A percentile compares a stretch with the other conserved stretches of the same genome.
These are phyloP conservation scores for Exophiala dermatitidis DNA, from an alignment of 2,329 filamentous ascomycete genomes.

Conservation along the genomic window DNA sequence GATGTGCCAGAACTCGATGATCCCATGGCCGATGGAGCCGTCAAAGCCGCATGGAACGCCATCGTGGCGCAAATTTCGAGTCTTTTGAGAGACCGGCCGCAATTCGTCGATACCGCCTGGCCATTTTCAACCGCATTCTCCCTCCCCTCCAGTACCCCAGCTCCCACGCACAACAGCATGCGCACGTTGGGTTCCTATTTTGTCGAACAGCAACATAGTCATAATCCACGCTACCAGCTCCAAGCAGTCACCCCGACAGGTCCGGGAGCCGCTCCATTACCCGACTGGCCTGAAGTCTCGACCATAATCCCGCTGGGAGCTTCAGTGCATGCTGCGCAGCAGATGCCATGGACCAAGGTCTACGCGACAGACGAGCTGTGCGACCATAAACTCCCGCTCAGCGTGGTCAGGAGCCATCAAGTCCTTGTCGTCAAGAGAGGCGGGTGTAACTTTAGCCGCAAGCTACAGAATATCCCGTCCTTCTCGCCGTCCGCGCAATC, in stretches of 20 bases:
- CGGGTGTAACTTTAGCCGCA: constrained; percentile 74
- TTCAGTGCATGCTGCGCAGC: constrained; percentile 32
- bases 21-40: constrained; percentile 12
- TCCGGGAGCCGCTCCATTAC: constrained; percentile 58
- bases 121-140: constrained; percentile 17
- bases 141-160: constrained; percentile 7
- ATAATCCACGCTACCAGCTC: constrained; percentile 30
- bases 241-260: constrained; percentile 47
- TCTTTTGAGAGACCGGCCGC: constrained; percentile 20
- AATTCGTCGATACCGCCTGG: constrained; percentile 9
- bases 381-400: constrained; percentile 46
- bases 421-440: constrained; percentile 77
- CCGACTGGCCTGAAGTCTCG: constrained; percentile 48
- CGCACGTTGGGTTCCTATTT: background rate
- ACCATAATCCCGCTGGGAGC: constrained; percentile 30
- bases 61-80: constrained; percentile 27
- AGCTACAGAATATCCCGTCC: constrained; percentile 75
- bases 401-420: constrained; percentile 54
- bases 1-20: constrained; percentile 11
- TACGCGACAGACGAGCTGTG: constrained; percentile 66
- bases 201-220: background rate
- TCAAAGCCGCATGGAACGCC: constrained; percentile 26
- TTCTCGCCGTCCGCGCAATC: constrained; percentile 55
- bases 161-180: background rate
- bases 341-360: constrained; percentile 59